Evolutionary conservation across 345 rosid genomes (phyloP).

Genomic region (Cardamine resedifolia): DNA sequence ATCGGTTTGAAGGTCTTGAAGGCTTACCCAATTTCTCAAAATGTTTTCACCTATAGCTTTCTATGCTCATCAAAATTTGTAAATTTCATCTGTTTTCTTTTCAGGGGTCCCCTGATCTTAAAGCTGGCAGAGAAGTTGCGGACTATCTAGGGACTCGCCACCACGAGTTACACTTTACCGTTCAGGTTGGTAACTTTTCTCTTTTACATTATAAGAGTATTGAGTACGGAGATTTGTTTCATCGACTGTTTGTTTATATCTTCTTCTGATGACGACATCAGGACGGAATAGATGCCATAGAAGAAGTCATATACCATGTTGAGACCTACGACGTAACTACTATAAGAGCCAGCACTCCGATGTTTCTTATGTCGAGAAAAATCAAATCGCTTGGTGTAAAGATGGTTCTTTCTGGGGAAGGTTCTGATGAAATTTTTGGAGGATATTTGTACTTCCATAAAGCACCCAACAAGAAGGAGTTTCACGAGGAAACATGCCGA

Average conservation of each 20-base stretch:
- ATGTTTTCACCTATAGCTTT: conserved; percentile 3
- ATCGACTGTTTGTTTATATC: neutral
- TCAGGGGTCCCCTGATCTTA: conserved; percentile 82
- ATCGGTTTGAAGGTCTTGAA: conserved; percentile 67
- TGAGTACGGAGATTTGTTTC: neutral
- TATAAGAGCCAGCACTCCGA: conserved; percentile 84
- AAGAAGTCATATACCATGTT: conserved; percentile 83
- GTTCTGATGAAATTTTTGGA: conserved; percentile 89
- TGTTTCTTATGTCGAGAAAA: conserved; percentile 92
- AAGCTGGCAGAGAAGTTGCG: conserved; percentile 80
- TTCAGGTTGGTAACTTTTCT: conserved; percentile 56
- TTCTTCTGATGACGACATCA: conserved; percentile 35
- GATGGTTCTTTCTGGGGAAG: conserved; percentile 91
- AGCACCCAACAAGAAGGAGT: conserved; percentile 78
- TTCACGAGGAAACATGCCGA: conserved; percentile 78
- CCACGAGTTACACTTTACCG: conserved; percentile 78
- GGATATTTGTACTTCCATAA: conserved; percentile 84
- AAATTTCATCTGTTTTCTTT: conserved; percentile 8
- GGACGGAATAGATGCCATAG: conserved; percentile 88
- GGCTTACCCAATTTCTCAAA: conserved; percentile 8
- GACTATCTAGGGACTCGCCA: conserved; percentile 76
- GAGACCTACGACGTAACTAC: conserved; percentile 91
- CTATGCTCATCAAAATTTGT: conserved; percentile 3
- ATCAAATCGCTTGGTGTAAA: conserved; percentile 85
- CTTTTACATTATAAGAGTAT: conserved; percentile 5